Percentiles rank a stretch among this genome's conserved stretches.
phyloP scores from a whole-genome alignment of 305 asterid genomes.

The Ilex paraguariensis region DNA sequence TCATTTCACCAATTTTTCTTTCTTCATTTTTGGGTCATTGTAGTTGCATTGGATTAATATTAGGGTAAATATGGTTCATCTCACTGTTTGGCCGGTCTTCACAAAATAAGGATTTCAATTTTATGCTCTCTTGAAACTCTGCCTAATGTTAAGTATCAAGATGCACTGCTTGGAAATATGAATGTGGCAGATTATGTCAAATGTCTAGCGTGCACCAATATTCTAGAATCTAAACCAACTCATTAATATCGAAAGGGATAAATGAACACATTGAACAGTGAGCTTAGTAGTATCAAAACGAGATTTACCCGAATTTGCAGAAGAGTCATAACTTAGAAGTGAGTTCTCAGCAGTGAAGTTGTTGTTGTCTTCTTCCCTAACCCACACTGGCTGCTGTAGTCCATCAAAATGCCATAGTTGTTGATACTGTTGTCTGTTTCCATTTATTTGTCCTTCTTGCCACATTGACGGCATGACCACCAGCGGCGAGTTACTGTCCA shows the following conservation, averaged over 20 bases:
- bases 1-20: not conserved
- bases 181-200: too few species aligned
- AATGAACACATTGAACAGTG: too few species aligned
- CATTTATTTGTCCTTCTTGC: constrained; percentile 48
- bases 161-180: too few species aligned
- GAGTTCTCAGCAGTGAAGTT: constrained; percentile 57
- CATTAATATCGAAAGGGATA: not conserved
- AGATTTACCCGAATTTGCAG: constrained; percentile 65
- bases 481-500: constrained; percentile 44
- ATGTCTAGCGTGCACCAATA: too few species aligned
- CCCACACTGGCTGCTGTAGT: constrained; percentile 57
- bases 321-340: constrained; percentile 51
- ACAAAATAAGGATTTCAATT: too few species aligned
- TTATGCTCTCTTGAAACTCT: too few species aligned
- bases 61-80: too few species aligned
- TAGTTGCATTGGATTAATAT: not conserved
- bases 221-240: not conserved
- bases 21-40: too few species aligned
- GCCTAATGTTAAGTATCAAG: too few species aligned
- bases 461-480: constrained; percentile 49
- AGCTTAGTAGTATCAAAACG: too few species aligned
- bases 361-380: constrained; percentile 42
- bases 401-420: constrained; percentile 63
- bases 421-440: constrained; percentile 52
- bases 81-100: too few species aligned